phyloP scores from a whole-genome alignment of 371 early-diverging fungal genomes.

The Parasitella parasitica region DNA sequence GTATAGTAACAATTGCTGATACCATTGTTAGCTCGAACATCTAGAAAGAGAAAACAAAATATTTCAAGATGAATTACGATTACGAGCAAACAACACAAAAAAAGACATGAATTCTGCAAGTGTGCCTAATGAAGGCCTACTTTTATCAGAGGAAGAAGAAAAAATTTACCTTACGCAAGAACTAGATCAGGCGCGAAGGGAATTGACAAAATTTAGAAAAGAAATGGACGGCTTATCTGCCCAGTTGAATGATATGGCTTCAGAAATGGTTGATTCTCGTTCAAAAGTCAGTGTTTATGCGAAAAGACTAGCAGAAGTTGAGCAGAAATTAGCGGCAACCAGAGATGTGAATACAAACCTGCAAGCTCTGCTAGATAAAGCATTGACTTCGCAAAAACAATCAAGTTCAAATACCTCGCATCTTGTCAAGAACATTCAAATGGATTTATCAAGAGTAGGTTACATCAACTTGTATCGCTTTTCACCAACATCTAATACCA shows the following conservation, averaged over 20 bases:
- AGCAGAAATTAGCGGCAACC: conserved; percentile 61
- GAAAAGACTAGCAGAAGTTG: conserved; percentile 63
- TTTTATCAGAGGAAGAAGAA: conserved; percentile 35
- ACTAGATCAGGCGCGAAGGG: conserved; percentile 59
- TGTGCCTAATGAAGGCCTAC: not conserved
- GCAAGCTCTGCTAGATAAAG: conserved; percentile 55
- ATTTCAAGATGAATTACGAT: conserved; percentile 46
- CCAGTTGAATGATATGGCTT: conserved; percentile 65
- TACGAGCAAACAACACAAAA: conserved; percentile 10
- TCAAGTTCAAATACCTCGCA: conserved; percentile 62
- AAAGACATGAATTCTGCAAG: not conserved
- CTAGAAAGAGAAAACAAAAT: conserved; percentile 59
- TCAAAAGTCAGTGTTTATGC: conserved; percentile 62
- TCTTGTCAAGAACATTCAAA: conserved; percentile 62
- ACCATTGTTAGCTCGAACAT: conserved; percentile 29
- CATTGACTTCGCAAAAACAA: conserved; percentile 60
- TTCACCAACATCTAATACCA: no score
- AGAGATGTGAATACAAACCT: conserved; percentile 64
- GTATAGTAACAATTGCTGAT: not conserved
- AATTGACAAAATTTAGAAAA: conserved; percentile 57
- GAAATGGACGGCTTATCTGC: conserved; percentile 65
- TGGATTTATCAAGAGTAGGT: conserved; percentile 59
- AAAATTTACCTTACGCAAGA: conserved; percentile 56
- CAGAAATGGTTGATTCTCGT: conserved; percentile 63
- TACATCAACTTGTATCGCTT: no score